Conservation (phyloP, 1,284 basidiomycete species). For the Papiliotrema laurentii region DNA sequence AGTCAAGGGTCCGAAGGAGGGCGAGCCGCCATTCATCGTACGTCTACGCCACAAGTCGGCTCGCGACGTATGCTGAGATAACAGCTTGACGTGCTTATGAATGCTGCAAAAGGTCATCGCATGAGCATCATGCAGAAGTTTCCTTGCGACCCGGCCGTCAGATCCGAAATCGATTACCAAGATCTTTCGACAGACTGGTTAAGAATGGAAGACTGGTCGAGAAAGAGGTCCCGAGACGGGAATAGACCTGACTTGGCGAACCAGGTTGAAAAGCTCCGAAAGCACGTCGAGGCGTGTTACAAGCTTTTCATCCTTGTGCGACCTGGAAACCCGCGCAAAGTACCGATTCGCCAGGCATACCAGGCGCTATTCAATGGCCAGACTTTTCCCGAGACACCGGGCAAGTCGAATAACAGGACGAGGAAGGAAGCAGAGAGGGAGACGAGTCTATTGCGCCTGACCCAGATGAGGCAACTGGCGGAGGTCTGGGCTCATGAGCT, state of each 20-base stretch:
- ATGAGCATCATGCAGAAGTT: not conserved
- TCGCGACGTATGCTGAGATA: not conserved
- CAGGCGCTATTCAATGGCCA: not conserved
- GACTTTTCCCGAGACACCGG: not conserved
- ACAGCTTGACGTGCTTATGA: constrained; percentile 31
- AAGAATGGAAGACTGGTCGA: not conserved
- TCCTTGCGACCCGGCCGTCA: not conserved
- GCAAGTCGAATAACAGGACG: too few species aligned
- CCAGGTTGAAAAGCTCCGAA: constrained; percentile 7
- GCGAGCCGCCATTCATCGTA: constrained; percentile 28
- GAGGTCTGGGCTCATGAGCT: constrained; percentile 20
- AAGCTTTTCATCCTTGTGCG: constrained; percentile 7
- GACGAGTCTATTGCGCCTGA: constrained; percentile 3
- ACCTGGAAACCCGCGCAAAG: not conserved
- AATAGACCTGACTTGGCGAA: not conserved
- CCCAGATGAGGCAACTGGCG: constrained; percentile 20
- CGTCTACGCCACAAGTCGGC: constrained; percentile 6
- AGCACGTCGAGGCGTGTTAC: constrained; percentile 11
- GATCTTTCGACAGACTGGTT: not conserved
- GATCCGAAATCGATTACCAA: not conserved
- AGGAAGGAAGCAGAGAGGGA: constrained; percentile 1
- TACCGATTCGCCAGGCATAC: not conserved
- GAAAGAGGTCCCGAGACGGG: too few species aligned
- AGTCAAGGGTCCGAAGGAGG: constrained; percentile 2
- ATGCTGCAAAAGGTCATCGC: not conserved